Evolutionary conservation across 108 stramenopile species (phyloP).

Genomic region (Fistulifera pelliculosa): DNA sequence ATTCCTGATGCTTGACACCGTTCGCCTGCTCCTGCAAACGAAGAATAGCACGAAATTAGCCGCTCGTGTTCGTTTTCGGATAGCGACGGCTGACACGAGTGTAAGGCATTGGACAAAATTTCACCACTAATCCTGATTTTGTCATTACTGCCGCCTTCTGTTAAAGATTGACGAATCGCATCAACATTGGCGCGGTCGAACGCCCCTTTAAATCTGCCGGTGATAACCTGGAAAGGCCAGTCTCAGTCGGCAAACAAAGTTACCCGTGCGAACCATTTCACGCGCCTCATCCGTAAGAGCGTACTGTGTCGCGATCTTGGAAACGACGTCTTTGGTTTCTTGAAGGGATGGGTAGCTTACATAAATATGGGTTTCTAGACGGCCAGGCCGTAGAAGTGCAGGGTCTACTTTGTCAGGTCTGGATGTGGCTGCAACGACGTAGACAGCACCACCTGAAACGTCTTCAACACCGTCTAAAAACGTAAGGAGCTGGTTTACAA

Average conservation of each 20-base stretch:
- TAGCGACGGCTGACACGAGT: not conserved
- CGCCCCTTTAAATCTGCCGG: conserved; percentile 77
- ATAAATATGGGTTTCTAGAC: conserved; percentile 88
- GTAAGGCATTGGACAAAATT: not conserved
- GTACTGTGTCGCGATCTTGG: conserved; percentile 36
- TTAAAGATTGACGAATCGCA: conserved; percentile 40
- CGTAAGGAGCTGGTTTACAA: conserved; percentile 97
- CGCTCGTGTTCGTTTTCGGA: not conserved
- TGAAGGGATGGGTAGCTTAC: conserved; percentile 49
- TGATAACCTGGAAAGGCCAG: conserved; percentile 19
- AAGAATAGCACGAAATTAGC: not conserved
- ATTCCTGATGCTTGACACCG: no score
- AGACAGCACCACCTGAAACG: conserved; percentile 44
- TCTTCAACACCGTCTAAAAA: conserved; percentile 93
- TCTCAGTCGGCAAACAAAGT: conserved; percentile 15
- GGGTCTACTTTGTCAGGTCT: conserved; percentile 94
- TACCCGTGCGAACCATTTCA: conserved; percentile 10
- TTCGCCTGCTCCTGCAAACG: not conserved
- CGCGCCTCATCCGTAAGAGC: conserved; percentile 32
- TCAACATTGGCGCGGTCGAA: conserved; percentile 69
- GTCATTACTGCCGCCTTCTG: not conserved
- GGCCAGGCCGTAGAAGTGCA: conserved; percentile 88
- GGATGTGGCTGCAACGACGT: conserved; percentile 87
- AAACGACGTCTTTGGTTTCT: conserved; percentile 62
- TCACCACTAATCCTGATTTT: not conserved